Evolutionary conservation across 2,329 filamentous ascomycete species (phyloP).

Genomic region (Aspergillus intermedius): DNA sequence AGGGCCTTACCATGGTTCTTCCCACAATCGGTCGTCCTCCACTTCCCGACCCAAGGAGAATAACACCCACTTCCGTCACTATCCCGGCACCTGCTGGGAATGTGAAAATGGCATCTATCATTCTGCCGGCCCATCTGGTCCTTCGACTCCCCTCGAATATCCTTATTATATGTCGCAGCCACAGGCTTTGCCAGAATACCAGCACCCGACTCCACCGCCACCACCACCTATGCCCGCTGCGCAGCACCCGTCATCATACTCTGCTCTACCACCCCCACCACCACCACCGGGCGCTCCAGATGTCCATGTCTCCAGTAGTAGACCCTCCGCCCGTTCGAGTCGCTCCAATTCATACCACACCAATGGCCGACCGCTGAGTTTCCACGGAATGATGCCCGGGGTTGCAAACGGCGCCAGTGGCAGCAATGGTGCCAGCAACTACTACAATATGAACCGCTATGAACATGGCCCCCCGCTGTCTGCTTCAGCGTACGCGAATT

Average conservation of each 20-base stretch:
- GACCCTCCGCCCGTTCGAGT: slow-evolving; percentile 20
- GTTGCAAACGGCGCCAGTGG: slow-evolving; percentile 25
- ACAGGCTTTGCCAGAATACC: slow-evolving; percentile 22
- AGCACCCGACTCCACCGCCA: slow-evolving; percentile 11
- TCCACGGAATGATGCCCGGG: slow-evolving; percentile 30
- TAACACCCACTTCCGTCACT: slow-evolving; percentile 22
- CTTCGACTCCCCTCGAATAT: slow-evolving; percentile 23
- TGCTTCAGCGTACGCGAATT: slow-evolving; percentile 30
- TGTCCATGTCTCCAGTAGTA: slow-evolving; percentile 23
- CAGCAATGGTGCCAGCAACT: slow-evolving; percentile 21
- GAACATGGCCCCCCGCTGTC: slow-evolving; percentile 34
- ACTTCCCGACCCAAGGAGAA: slow-evolving; percentile 27
- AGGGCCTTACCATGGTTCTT: slow-evolving; percentile 6
- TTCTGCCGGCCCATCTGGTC: slow-evolving; percentile 6
- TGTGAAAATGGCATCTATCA: slow-evolving; percentile 32
- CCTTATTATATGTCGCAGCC: slow-evolving; percentile 28
- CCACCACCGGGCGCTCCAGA: slow-evolving; percentile 15
- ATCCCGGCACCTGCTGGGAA: slow-evolving; percentile 29
- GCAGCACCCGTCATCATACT: slow-evolving; percentile 15
- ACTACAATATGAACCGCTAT: slow-evolving; percentile 20
- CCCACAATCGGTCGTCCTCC: slow-evolving; percentile 26
- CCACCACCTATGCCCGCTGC: slow-evolving; percentile 22
- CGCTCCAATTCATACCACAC: slow-evolving; percentile 33
- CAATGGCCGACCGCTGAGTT: slow-evolving; percentile 32
- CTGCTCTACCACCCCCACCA: slow-evolving; percentile 12